Evolutionary conservation across 805 yeast species (phyloP).

Genomic region (Cyberlindnera xishuangbannaensis): DNA sequence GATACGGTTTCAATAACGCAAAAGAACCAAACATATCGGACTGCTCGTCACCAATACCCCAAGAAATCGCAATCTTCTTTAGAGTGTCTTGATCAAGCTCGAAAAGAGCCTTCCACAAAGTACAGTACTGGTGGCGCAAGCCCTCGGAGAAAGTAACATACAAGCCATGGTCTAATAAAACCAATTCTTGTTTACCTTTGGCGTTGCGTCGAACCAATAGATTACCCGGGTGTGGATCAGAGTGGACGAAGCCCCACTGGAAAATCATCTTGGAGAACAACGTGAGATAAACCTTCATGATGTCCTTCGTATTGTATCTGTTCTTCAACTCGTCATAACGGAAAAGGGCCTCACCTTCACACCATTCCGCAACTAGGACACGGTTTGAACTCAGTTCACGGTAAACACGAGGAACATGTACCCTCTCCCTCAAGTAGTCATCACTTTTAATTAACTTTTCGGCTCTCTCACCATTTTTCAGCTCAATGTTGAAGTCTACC

Average conservation of each 20-base stretch:
- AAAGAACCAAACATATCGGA: constrained; percentile 57
- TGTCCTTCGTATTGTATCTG: constrained; percentile 30
- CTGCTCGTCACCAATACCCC: constrained; percentile 63
- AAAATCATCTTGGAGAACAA: constrained; percentile 53
- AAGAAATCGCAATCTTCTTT: constrained; percentile 40
- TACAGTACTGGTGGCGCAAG: constrained; percentile 51
- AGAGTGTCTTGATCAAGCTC: constrained; percentile 45
- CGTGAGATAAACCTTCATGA: constrained; percentile 43
- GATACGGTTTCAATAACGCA: constrained; percentile 44
- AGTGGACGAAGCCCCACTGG: constrained; percentile 58
- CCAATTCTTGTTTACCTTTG: constrained; percentile 43
- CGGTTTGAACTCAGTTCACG: constrained; percentile 39
- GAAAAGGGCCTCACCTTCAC: constrained; percentile 61
- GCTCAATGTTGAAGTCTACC: constrained; percentile 54
- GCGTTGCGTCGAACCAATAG: constrained; percentile 43
- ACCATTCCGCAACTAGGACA: constrained; percentile 68
- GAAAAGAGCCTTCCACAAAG: constrained; percentile 59
- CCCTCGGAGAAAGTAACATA: constrained; percentile 48
- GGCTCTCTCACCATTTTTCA: constrained; percentile 43
- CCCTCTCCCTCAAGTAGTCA: constrained; percentile 31
- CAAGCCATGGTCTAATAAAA: constrained; percentile 71
- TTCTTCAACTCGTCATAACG: constrained; percentile 37
- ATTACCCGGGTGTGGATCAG: constrained; percentile 81
- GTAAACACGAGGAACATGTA: constrained; percentile 53
- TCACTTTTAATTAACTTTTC: constrained; percentile 37